A percentile compares a stretch with the other conserved stretches of the same genome.
These are phyloP conservation scores for Fraxinus americana DNA, from an alignment of 257 asterid genomes.

Conservation along the genomic window DNA sequence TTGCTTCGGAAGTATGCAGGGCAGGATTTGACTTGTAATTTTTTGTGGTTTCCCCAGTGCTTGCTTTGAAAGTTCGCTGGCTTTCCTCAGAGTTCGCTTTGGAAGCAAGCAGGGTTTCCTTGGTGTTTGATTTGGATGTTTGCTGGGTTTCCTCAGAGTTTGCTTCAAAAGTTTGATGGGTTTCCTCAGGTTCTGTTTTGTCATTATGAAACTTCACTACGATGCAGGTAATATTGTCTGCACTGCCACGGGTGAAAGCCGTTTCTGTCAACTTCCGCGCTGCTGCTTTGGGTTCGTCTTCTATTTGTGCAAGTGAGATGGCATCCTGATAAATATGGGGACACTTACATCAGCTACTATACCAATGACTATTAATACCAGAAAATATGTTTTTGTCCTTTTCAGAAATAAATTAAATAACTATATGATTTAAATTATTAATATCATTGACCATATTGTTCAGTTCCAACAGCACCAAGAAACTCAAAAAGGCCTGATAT, in stretches of 20 bases:
- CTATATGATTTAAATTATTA: no score
- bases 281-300: slow-evolving; percentile 84
- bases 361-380: background rate
- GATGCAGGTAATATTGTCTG: slow-evolving; percentile 95
- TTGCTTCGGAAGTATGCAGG: slow-evolving; percentile 7
- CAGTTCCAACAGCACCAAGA: background rate
- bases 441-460: background rate
- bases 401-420: background rate
- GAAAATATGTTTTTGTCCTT: background rate
- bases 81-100: slow-evolving; percentile 30
- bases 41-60: slow-evolving; percentile 29
- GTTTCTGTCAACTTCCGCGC: slow-evolving; percentile 92
- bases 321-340: slow-evolving; percentile 69
- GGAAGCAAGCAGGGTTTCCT: slow-evolving; percentile 25
- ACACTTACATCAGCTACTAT: background rate
- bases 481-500: no score
- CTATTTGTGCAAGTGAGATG: slow-evolving; percentile 68
- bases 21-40: slow-evolving; percentile 16
- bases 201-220: slow-evolving; percentile 80
- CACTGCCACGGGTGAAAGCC: slow-evolving; percentile 93
- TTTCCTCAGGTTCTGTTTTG: slow-evolving; percentile 36
- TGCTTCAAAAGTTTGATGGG: slow-evolving; percentile 26
- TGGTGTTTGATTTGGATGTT: slow-evolving; percentile 16
- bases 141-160: slow-evolving; percentile 41
- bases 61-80: slow-evolving; percentile 22